Evolutionary conservation across 2,329 filamentous ascomycete genomes (phyloP), one percentile per base, ranked within the genome.

Genomic region (Leptographium galeiforme): DNA sequence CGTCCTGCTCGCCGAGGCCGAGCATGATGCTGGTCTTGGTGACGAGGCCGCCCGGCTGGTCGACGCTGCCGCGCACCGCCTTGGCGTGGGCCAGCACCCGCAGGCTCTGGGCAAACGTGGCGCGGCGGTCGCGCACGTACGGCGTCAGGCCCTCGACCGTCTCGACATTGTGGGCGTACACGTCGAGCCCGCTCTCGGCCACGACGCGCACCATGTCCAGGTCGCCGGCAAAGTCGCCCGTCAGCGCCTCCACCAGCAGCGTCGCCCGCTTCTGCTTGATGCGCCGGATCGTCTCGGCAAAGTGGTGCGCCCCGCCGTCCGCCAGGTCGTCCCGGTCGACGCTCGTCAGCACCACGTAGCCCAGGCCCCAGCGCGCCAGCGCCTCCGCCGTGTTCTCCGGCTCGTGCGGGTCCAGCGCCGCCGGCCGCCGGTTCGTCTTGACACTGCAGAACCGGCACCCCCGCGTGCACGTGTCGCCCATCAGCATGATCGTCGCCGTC

Each of bases 11-110:
- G 13, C 93, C 93, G 6, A 98, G 71, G 5, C 93, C 93, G 30
- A 98, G 77, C 93, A 98, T 98, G 58, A 98, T 81, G 61, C 89
- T 95, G 1, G 93, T 97, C 77, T 98, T 98, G n/a, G 93, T 98
- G 62, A 98, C 95, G 56, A 97, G 77, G 4, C 79, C 79, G 52
- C 44, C 44, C 39, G 46, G 48, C 46, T 48, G 8, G 49, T 56
- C 56, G 40, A 39, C 30, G 1, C 73, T 68, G 53, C 76, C 75
- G 55, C 79, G 81, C 2, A 85, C 81, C 56, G 81, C 77, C 76
- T 98, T 97, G 34, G 86, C 93, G 40, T 87, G 82, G 54, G 82
- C 76, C 56, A 98, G 71, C 8, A 98, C 90, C 36, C 73, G 74
- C 57, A 97, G 68, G 57, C 85, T 93, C 72, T 95, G 89, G 60